These are phyloP conservation scores for Nicotiana noctiflora DNA, from an alignment of 257 asterid genomes.

Conservation along the genomic window DNA sequence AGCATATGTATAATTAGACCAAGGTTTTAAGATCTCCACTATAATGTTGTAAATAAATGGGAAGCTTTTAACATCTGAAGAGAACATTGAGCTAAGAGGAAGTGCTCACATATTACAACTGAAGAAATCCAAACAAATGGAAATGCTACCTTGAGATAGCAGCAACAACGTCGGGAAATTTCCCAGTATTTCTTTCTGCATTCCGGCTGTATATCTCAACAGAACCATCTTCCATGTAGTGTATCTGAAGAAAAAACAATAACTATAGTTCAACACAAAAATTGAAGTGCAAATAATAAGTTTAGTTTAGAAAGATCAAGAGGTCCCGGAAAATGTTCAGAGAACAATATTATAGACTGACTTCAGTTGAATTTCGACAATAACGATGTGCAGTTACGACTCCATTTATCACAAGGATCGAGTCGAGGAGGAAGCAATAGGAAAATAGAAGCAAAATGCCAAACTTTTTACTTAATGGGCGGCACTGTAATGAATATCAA, in stretches of 20 bases:
- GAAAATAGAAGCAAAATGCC: neutral
- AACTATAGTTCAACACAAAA: neutral
- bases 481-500: neutral
- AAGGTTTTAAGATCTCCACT: neutral
- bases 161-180: slow-evolving; percentile 86
- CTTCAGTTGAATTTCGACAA: neutral
- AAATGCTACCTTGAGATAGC: slow-evolving; percentile 60
- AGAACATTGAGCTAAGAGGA: neutral
- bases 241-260: slow-evolving; percentile 42
- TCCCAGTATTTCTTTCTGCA: slow-evolving; percentile 90
- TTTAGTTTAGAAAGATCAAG: neutral
- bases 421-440: neutral
- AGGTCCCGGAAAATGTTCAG: neutral
- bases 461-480: neutral
- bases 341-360: neutral
- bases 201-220: slow-evolving; percentile 98
- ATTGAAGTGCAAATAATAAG: neutral
- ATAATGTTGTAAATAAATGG: neutral
- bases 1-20: slow-evolving; percentile 1
- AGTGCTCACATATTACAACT: neutral
- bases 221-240: slow-evolving; percentile 72
- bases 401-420: neutral
- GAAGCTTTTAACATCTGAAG: neutral
- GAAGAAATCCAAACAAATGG: slow-evolving; percentile 1
- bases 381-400: neutral